Base-by-base conservation (phyloP, 345 rosid species). In the Cochlearia excelsa region DNA sequence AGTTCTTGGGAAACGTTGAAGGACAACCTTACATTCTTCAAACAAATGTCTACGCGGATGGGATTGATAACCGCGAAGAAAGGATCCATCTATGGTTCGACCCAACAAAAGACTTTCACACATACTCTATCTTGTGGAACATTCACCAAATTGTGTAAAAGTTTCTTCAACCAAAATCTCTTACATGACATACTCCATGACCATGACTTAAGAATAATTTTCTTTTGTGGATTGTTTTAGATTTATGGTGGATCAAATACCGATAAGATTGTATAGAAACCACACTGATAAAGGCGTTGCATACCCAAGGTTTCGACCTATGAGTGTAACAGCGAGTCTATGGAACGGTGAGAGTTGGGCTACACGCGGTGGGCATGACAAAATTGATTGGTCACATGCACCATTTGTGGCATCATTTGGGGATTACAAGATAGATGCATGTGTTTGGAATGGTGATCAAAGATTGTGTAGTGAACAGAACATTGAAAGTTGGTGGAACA, bases 301-400 rank as follows among this genome's bases (percentile, higher is more conserved):
- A 23, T 91, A 70, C 63, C 98, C 96, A 1, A 77, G 78, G 66
- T 75, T 76, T 80, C 88, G 86, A 29, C 92, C 96, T 3, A 86
- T 91, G 96, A 68, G 79, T 61, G 57, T 86, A 57, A 76, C 80
- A 44, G 58, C 49, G 31, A 84, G 81, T 81, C 73, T 91, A 68
- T 91, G 95, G 95, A 81, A 88, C 7, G 98, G 96, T 6, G 95
- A 84, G 51, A 78, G 75, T 65, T 91, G 96, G 98, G 96, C 96
- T 6, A 88, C 98, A 37, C 75, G 81, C 0, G 96, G 95, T 9
- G 96, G 96, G 2, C 74, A 37, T 11, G 90, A 84, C 66, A 91
- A 84, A 65, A 69, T 84, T 9, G 82, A 88, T 30, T 86, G 96
- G 98, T 81, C 87, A 26, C 78, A 80, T 62, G 80, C 79, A 39